phyloP scores from a whole-genome alignment of 306 rosid species.

The Gillenia trifoliata region DNA sequence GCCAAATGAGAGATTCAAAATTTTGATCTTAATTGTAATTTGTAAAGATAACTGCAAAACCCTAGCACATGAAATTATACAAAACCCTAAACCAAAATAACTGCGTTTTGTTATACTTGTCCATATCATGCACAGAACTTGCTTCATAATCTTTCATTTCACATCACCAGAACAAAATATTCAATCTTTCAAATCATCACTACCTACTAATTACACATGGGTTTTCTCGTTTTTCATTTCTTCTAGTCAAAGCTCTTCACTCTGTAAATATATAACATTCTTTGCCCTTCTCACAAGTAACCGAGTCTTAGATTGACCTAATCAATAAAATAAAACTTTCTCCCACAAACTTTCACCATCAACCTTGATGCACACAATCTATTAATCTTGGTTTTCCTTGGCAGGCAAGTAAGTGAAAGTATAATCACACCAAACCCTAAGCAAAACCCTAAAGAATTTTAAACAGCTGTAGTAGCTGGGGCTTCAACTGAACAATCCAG shows the following conservation, averaged over 20 bases:
- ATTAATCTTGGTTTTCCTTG: constrained; percentile 1
- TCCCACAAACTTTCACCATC: neutral
- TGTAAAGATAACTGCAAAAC: too few species aligned
- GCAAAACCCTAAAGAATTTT: constrained; percentile 1
- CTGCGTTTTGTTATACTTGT: neutral
- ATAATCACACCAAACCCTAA: neutral
- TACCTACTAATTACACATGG: neutral
- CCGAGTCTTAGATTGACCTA: neutral
- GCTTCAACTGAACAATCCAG: neutral
- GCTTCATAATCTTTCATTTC: neutral
- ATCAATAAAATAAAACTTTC: neutral
- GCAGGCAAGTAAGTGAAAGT: constrained; percentile 11
- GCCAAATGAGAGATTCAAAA: too few species aligned
- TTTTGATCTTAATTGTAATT: too few species aligned
- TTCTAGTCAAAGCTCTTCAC: neutral
- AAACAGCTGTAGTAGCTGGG: neutral
- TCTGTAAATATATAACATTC: neutral
- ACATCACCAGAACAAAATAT: neutral
- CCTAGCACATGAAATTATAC: too few species aligned
- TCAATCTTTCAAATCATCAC: neutral
- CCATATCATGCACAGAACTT: neutral
- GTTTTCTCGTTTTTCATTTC: neutral
- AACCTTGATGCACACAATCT: neutral
- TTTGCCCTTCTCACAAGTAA: constrained; percentile 8
- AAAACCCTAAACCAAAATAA: too few species aligned